Conservation (phyloP, 257 asterid genomes). For the Solanum sejunctum region DNA sequence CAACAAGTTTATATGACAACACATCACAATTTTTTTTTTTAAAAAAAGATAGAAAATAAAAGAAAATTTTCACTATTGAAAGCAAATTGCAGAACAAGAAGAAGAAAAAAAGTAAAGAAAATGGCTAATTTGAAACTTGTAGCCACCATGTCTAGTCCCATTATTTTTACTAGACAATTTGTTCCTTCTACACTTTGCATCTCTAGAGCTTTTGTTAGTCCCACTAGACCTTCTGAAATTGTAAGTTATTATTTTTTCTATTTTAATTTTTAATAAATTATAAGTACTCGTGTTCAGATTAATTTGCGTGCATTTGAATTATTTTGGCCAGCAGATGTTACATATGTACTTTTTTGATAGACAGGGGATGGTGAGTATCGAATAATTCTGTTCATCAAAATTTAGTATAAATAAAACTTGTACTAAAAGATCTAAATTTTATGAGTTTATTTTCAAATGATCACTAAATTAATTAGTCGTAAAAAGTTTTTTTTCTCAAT, state of each 20-base stretch:
- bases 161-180: not conserved
- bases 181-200: conserved; percentile 13
- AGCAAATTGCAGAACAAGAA: not conserved
- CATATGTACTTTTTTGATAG: not conserved
- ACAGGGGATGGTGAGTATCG: not conserved
- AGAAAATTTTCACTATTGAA: not conserved
- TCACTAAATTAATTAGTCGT: not conserved
- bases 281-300: not conserved
- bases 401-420: not conserved
- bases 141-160: conserved; percentile 4
- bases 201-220: conserved; percentile 30
- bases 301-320: not conserved
- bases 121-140: conserved; percentile 22
- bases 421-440: not conserved
- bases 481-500: not conserved
- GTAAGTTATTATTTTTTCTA: conserved; percentile 11
- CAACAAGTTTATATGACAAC: not conserved
- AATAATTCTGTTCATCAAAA: not conserved
- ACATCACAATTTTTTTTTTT: not conserved
- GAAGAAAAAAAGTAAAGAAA: not conserved
- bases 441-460: too few species aligned
- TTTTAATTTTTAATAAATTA: not conserved
- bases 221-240: conserved; percentile 29
- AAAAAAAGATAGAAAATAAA: not conserved
- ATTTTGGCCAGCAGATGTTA: not conserved